Evolutionary conservation across 805 yeast species (phyloP), one percentile per base, ranked within the genome.

Genomic region (Saccharomyces jurei): DNA sequence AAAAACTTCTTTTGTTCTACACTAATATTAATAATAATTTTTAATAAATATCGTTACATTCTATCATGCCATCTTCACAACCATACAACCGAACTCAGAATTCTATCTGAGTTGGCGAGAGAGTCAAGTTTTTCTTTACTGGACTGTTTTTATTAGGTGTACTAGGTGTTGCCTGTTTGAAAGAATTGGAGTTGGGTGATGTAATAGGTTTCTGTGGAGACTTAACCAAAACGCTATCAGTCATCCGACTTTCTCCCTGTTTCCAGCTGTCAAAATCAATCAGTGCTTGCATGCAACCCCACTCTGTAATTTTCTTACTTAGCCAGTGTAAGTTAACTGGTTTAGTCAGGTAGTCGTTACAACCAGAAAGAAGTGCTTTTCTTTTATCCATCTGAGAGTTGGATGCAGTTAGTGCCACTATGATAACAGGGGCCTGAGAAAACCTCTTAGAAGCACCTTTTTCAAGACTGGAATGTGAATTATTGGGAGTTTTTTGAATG

Each of bases 201-300:
- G 17, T 48, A 22, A 14, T 44, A 29, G 55, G 46, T 30, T 56
- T 57, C 6, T 56, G 53, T 44, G 61, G 53, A 9, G 60, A 59
- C 41, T 60, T 58, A 17, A 52, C 52, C 28, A 59, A 30, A 10
- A 63, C 62, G 46, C 60, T 71, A 48, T 72, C 73, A 0, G 77
- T 71, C 74, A 71, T 71, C 63, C 74, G 70, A 46, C 70, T 66
- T 53, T 73, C 74, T 9, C 76, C 76, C 41, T 75, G 74, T 60
- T 80, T 82, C 95, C 97, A 94, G 41, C 95, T 92, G 67, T 94
- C 97, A 69, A 87, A 92, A 71, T 92, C 96, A 68, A 92, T 91
- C 50, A 92, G 74, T 0, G 97, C 97, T 72, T 92, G 99, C 98
- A 92, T 92, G 70, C 98, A 92, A 0, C 99, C 98, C 98, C 98